A percentile compares a stretch with the other conserved stretches of the same genome.
These are phyloP conservation scores for Fusarium pseudocircinatum DNA, from an alignment of 2,329 filamentous ascomycete genomes.

Conservation along the genomic window DNA sequence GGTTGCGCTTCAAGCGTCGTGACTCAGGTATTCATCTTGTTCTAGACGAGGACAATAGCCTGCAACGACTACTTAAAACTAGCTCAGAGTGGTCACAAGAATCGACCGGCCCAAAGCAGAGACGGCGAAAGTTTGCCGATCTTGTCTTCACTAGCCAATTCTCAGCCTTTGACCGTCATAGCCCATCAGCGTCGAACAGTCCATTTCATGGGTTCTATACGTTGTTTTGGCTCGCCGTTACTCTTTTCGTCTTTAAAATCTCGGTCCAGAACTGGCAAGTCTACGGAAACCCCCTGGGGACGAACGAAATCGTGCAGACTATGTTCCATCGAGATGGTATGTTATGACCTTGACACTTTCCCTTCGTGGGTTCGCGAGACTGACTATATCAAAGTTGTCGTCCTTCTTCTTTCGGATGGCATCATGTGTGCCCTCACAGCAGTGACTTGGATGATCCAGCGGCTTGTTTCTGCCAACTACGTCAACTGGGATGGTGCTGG, in stretches of 20 bases:
- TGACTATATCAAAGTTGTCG: conserved; percentile 52
- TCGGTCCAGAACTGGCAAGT: conserved; percentile 73
- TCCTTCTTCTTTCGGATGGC: conserved; percentile 71
- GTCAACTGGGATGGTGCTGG: conserved; percentile 74
- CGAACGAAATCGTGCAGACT: conserved; percentile 75
- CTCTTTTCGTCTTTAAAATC: conserved; percentile 72
- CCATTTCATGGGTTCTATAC: conserved; percentile 84
- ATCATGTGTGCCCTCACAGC: conserved; percentile 73
- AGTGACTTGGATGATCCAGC: conserved; percentile 73
- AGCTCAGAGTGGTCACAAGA: conserved; percentile 40
- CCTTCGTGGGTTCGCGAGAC: not conserved
- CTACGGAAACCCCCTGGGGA: conserved; percentile 75
- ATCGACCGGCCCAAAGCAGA: conserved; percentile 19
- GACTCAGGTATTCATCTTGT: conserved; percentile 42
- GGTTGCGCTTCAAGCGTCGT: conserved; percentile 32
- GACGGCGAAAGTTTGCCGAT: conserved; percentile 51
- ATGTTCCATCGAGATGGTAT: conserved; percentile 67
- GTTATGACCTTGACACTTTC: not conserved
- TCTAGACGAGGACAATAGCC: conserved; percentile 43
- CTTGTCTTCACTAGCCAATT: conserved; percentile 78
- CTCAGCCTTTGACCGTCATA: conserved; percentile 79
- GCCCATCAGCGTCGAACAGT: conserved; percentile 69
- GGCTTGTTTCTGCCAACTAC: conserved; percentile 64
- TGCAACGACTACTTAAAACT: conserved; percentile 43
- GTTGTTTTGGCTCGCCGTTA: conserved; percentile 78